Evolutionary conservation across 805 yeast species (phyloP).

Genomic region (Saccharomycopsis lassenensis): DNA sequence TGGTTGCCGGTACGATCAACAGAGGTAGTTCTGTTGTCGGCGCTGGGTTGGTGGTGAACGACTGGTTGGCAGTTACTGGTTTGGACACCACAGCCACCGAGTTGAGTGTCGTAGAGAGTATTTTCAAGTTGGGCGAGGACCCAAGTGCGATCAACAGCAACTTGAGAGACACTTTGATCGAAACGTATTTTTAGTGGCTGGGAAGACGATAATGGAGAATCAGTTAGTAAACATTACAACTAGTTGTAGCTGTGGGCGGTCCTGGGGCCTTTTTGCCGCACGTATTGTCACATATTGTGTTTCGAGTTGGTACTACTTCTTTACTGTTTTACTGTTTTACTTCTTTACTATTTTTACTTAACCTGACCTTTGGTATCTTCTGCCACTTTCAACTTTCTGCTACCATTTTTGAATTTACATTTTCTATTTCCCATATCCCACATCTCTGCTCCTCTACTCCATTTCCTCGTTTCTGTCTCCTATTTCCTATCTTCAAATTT

Average conservation of each 20-base stretch:
- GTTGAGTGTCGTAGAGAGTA: constrained; percentile 90
- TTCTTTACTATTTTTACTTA: neutral
- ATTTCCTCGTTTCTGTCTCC: too few species aligned
- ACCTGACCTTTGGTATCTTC: too few species aligned
- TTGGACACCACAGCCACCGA: constrained; percentile 98
- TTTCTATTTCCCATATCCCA: too few species aligned
- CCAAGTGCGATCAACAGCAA: constrained; percentile 78
- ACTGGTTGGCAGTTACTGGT: constrained; percentile 96
- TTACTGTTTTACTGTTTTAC: neutral
- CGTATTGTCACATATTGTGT: neutral
- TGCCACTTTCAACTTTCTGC: too few species aligned
- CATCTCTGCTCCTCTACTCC: too few species aligned
- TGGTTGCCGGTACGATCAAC: constrained; percentile 97
- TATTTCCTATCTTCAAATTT: too few species aligned
- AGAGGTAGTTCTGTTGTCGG: constrained; percentile 97
- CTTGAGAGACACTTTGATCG: constrained; percentile 85
- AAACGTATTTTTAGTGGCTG: constrained; percentile 79
- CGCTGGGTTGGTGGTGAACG: constrained; percentile 98
- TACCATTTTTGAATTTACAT: too few species aligned
- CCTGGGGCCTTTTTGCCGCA: neutral
- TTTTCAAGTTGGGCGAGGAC: constrained; percentile 86
- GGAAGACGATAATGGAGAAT: neutral
- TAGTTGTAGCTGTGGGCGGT: too few species aligned
- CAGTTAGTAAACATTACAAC: too few species aligned
- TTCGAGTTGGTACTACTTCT: neutral